A percentile compares a stretch with the other conserved stretches of the same genome.
phyloP scores from a whole-genome alignment of 768 basidiomycete species.

The Goffeauzyma gilvescens region DNA sequence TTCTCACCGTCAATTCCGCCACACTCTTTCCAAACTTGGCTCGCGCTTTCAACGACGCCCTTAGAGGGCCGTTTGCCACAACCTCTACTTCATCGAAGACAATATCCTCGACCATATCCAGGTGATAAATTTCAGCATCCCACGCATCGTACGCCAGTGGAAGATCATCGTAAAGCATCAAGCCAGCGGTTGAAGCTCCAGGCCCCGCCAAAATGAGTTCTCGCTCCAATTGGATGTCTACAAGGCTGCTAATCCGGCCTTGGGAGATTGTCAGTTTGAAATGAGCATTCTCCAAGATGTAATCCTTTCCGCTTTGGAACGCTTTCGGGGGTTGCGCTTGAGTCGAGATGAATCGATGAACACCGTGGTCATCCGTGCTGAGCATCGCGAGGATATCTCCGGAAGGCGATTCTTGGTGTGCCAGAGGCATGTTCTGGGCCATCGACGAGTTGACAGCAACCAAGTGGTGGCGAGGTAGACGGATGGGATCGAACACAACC shows the following conservation, averaged over 20 bases:
- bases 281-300: constrained; percentile 9
- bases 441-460: no score
- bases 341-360: no score
- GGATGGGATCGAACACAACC: no score
- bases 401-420: no score
- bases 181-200: constrained; percentile 10
- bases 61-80: constrained; percentile 1
- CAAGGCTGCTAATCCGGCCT: constrained; percentile 14
- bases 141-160: constrained; percentile 17
- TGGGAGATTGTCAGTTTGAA: constrained; percentile 9
- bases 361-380: no score
- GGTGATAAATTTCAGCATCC: constrained; percentile 15
- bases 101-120: constrained; percentile 9
- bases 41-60: neutral
- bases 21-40: constrained; percentile 6
- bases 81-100: constrained; percentile 11
- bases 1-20: no score
- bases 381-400: no score
- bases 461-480: no score
- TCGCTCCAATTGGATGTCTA: constrained; percentile 6
- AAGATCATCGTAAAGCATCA: constrained; percentile 17
- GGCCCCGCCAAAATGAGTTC: constrained; percentile 14
- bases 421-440: no score
- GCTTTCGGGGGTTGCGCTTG: constrained; percentile 3
- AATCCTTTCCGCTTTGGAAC: neutral